Conservation (phyloP, 2,329 filamentous ascomycete species). For the Aspergillus ochraceus region DNA sequence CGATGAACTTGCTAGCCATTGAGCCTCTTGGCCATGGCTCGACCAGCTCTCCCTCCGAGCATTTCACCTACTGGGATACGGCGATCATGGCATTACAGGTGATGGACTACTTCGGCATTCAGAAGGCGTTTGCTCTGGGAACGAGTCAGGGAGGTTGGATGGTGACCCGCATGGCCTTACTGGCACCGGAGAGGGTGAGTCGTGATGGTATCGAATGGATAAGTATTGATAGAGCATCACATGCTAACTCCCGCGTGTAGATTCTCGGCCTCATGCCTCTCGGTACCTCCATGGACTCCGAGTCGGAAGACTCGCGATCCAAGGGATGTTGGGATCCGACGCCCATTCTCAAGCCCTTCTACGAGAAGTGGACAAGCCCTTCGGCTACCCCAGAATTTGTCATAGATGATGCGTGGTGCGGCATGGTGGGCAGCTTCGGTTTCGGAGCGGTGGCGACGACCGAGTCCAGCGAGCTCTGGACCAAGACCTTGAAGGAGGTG, state of each 20-base stretch:
- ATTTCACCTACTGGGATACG: conserved; percentile 58
- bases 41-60: conserved; percentile 45
- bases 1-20: conserved; percentile 54
- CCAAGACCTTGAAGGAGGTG: conserved; percentile 42
- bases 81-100: conserved; percentile 56
- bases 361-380: conserved; percentile 43
- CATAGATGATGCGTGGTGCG: conserved; percentile 43
- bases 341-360: conserved; percentile 32
- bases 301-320: conserved; percentile 44
- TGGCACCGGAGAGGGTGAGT: conserved; percentile 49
- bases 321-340: conserved; percentile 53
- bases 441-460: conserved; percentile 44
- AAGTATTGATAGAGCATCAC: not conserved
- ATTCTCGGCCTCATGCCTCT: conserved; percentile 54
- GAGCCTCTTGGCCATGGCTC: conserved; percentile 55
- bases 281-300: conserved; percentile 54
- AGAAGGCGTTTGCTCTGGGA: conserved; percentile 50
- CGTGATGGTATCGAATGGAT: not conserved
- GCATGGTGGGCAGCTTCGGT: conserved; percentile 49
- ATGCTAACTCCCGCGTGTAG: conserved; percentile 25
- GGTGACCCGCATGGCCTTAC: conserved; percentile 52
- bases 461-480: conserved; percentile 47
- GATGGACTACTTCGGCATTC: conserved; percentile 50
- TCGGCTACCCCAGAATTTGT: conserved; percentile 44
- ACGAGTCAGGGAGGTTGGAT: conserved; percentile 58